Evolutionary conservation across 495 filamentous ascomycete species (phyloP), one percentile per base, ranked within the genome.

Genomic region (Penicillium salamii): DNA sequence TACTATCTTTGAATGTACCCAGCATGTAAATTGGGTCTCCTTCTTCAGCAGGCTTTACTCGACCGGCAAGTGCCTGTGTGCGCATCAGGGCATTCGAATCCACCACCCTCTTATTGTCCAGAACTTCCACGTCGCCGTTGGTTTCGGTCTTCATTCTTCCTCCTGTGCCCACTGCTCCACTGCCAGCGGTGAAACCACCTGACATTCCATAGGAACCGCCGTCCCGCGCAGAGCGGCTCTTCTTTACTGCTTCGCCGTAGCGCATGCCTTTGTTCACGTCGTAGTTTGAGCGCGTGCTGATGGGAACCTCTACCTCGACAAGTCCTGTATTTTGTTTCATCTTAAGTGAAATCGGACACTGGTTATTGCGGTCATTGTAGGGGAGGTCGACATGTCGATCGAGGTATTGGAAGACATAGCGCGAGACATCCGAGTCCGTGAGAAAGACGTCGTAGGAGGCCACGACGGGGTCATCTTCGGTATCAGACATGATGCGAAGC

Each of bases 271-370:
- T 84, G 43, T 67, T 74, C 42, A 77, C 70, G 63, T 91, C 82
- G 62, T 86, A 92, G 51, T 82, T 81, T 4, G 59, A 52, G 13
- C 72, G 67, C 15, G 80, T 79, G 63, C 83, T 77, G 40, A 91
- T 71, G 1, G 86, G 83, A 7, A 89, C 74, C 42, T 92, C 88
- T 5, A 90, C 61, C 59, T 92, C 88, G n/a, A 91, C 69, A 43
- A 88, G 72, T 1, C 86, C 87, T 1, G 82, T 75, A 24, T 76
- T 66, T 0, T 79, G 78, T 64, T 92, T 92, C 54, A 88, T 72
- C 24, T 87, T 81, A 28, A 90, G 60, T 8, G 74, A 72, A 2
- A 76, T 53, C 0, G 88, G 88, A 46, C 80, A 77, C 9, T 79
- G 73, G 5, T 71, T 63, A 36, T 72, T 63, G 1, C 62, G 57